Evolutionary conservation across 306 rosid genomes (phyloP), one percentile per base, ranked within the genome.

Genomic region (Comarum palustre): DNA sequence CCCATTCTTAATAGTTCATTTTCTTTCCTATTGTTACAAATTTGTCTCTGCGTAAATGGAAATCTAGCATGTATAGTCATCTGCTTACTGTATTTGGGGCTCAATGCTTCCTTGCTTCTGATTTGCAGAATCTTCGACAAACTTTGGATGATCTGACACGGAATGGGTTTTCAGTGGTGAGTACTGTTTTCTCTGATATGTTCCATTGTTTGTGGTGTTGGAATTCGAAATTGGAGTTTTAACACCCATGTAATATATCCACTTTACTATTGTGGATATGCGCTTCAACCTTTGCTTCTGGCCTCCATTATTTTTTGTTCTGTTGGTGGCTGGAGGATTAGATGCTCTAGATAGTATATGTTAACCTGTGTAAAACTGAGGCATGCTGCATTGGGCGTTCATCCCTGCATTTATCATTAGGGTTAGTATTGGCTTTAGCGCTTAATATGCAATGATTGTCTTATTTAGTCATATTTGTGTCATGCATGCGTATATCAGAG

Each of bases 151-250:
- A 90, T 84, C 84, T 93, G 77, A 87, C 98, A 20, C 80, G 77
- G 27, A 85, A 86, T 78, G 97, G 98, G 75, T 90, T 47, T 86
- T 93, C 97, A n/a, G 98, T 93, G 93, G 98, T 93, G 73, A 70
- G 93, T 75, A 42, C 51, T 75, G 78, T 71, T 75, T 69, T 68
- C 57, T 82, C 3, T 69, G 58, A 34, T 22, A 47, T 50, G 1
- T 8, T 41, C 13, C 36, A 39, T 27, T 66, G 31, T 50, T 25
- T 41, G n/a, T 55, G 2, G 31, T 22, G 14, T 4, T 11, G 51
- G 6, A 11, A 17, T 47, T n/a, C 12, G 19, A 50, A 54, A 46
- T 68, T 19, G 24, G 55, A 39, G 58, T 66, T 42, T 19, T 68
- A 19, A 36, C 48, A 10, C 43, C 6, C 60, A 57, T 75, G 6